Evolutionary conservation across 2,329 filamentous ascomycete genomes (phyloP).

Genomic region (Lachnellula hyalina): DNA sequence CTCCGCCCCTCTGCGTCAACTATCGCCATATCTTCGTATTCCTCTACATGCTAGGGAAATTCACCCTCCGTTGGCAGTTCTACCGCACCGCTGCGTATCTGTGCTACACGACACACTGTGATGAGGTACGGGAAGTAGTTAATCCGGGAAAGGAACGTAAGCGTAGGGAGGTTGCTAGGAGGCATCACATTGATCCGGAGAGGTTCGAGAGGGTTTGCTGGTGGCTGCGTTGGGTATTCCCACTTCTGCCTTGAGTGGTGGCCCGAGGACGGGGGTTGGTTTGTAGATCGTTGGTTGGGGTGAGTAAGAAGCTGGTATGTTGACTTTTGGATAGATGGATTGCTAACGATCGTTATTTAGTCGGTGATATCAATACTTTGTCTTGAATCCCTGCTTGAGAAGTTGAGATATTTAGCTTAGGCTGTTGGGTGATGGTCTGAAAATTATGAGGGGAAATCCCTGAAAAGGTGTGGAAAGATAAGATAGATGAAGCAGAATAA

Average conservation of each 20-base stretch:
- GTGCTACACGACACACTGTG: slow-evolving; percentile 22
- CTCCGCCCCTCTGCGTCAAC: slow-evolving; percentile 3
- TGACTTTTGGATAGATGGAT: too few species aligned
- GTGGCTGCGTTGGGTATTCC: slow-evolving; percentile 32
- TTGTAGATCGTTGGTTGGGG: too few species aligned
- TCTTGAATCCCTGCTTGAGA: too few species aligned
- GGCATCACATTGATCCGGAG: slow-evolving; percentile 30
- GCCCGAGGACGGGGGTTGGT: too few species aligned
- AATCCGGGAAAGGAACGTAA: slow-evolving; percentile 34
- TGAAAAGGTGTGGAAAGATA: too few species aligned
- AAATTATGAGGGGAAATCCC: too few species aligned
- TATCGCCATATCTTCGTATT: slow-evolving; percentile 23
- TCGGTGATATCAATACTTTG: too few species aligned
- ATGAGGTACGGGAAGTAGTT: slow-evolving; percentile 32
- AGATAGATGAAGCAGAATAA: too few species aligned
- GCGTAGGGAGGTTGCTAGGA: slow-evolving; percentile 30
- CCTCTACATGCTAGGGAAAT: slow-evolving; percentile 35
- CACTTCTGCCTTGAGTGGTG: slow-evolving; percentile 28
- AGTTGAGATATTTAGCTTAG: too few species aligned
- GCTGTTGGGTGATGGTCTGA: too few species aligned
- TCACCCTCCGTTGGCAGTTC: slow-evolving; percentile 33
- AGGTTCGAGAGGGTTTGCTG: slow-evolving; percentile 27
- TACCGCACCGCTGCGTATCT: slow-evolving; percentile 30
- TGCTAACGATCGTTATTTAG: too few species aligned
- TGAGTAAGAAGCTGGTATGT: too few species aligned